A percentile compares a stretch with the other conserved stretches of the same genome.
phyloP scores from a whole-genome alignment of 257 asterid species.

The Gentiana macrophylla region DNA sequence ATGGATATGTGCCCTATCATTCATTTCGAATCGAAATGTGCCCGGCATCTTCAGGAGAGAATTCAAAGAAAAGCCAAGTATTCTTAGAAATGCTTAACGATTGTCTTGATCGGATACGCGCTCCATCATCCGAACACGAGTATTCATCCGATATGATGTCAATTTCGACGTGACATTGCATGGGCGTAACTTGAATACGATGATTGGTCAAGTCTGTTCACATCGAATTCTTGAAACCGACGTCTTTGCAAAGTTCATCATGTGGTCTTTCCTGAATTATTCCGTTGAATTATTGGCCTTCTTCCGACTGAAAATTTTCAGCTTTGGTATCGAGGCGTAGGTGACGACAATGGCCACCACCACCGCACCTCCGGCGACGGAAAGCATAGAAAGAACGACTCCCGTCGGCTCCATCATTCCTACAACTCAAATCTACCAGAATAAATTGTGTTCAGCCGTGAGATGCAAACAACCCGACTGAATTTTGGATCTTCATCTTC shows the following conservation, averaged over 20 bases:
- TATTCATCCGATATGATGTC: constrained; percentile 88
- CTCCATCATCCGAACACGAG: constrained; percentile 68
- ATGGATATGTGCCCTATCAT: constrained; percentile 95
- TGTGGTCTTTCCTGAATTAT: constrained; percentile 96
- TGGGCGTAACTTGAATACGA: constrained; percentile 77
- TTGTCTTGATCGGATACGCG: constrained; percentile 86
- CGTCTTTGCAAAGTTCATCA: constrained; percentile 68
- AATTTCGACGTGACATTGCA: constrained; percentile 70
- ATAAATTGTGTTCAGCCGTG: too few relatives aligned
- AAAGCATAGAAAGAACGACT: too few relatives aligned
- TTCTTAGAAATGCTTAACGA: constrained; percentile 86
- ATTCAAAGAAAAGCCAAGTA: constrained; percentile 70
- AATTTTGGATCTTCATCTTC: too few relatives aligned
- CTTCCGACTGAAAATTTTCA: background rate
- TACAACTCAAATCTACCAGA: too few relatives aligned
- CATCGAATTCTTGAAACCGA: constrained; percentile 84
- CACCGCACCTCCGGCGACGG: too few relatives aligned
- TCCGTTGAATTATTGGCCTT: constrained; percentile 30
- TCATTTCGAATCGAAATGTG: constrained; percentile 95
- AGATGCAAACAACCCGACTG: too few relatives aligned
- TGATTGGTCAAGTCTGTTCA: constrained; percentile 95
- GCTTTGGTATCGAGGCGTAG: too few relatives aligned
- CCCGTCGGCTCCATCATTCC: too few relatives aligned
- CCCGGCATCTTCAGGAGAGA: constrained; percentile 87
- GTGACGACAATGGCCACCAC: too few relatives aligned